These are phyloP conservation scores for Dendrobium catenatum DNA, from an alignment of 106 monocot genomes.

Conservation along the genomic window DNA sequence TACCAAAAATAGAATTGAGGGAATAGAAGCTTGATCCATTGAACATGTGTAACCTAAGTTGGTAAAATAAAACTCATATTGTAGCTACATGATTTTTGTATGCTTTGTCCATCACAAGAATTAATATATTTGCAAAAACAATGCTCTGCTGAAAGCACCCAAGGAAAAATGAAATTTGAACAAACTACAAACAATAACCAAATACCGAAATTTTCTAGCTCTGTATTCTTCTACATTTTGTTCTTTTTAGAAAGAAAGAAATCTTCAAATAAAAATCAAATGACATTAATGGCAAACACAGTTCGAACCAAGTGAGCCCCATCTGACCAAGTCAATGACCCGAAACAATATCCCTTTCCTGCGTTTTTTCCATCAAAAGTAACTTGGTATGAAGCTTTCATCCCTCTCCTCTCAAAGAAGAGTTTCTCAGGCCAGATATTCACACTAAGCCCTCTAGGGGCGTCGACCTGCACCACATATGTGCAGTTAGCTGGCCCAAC, in stretches of 20 bases:
- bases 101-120: not conserved
- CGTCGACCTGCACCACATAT: slow-evolving; percentile 43
- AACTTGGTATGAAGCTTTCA: slow-evolving; percentile 55
- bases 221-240: not conserved
- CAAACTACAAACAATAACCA: not conserved
- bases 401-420: slow-evolving; percentile 36
- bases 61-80: no score
- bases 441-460: slow-evolving; percentile 47
- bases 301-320: slow-evolving; percentile 57
- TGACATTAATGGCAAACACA: slow-evolving; percentile 60
- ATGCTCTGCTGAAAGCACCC: not conserved
- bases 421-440: slow-evolving; percentile 48
- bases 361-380: slow-evolving; percentile 37
- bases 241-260: not conserved
- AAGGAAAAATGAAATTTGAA: not conserved
- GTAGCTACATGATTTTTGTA: not conserved
- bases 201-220: not conserved
- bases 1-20: no score
- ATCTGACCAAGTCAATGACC: slow-evolving; percentile 72
- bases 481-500: slow-evolving; percentile 63
- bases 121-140: not conserved
- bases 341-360: slow-evolving; percentile 59
- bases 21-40: no score
- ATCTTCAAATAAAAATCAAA: slow-evolving; percentile 19
- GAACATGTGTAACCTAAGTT: no score